These are phyloP conservation scores for Aspergillus incahuasiensis DNA, from an alignment of 495 filamentous ascomycete species.

Conservation along the genomic window DNA sequence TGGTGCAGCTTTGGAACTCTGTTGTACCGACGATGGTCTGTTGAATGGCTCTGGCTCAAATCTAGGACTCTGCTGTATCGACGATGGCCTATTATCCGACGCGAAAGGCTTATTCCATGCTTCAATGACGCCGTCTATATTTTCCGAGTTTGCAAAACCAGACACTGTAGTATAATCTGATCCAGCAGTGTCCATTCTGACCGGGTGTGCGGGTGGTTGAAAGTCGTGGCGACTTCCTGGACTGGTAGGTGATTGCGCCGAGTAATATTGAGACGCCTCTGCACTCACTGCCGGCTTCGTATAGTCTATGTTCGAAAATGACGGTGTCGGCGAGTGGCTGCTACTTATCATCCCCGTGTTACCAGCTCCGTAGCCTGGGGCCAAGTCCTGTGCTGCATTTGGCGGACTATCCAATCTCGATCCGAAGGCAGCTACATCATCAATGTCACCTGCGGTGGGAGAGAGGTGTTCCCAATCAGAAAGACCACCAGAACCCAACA, in stretches of 20 bases:
- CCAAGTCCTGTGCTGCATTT: conserved; percentile 12
- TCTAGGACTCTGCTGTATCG: background rate
- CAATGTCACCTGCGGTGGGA: conserved; percentile 28
- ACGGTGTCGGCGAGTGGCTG: conserved; percentile 3
- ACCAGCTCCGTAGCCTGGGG: conserved; percentile 1
- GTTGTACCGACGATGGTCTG: conserved; percentile 1
- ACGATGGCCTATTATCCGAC: conserved; percentile 9
- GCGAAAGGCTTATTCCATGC: conserved; percentile 36
- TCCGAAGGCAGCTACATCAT: conserved; percentile 30
- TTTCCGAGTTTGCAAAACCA: conserved; percentile 27
- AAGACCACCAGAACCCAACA: conserved; percentile 48
- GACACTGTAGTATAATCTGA: conserved; percentile 23
- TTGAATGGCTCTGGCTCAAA: background rate
- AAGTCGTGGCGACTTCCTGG: conserved; percentile 16
- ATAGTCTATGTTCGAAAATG: background rate
- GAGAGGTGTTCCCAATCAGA: conserved; percentile 60
- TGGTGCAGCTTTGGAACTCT: background rate
- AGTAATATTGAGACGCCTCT: background rate
- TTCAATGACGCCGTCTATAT: conserved; percentile 42
- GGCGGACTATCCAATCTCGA: conserved; percentile 16
- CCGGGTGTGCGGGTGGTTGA: conserved; percentile 15
- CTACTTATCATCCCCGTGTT: background rate
- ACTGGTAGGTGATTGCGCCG: conserved; percentile 23
- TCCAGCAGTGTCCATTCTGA: conserved; percentile 27
- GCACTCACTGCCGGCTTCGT: background rate